Evolutionary conservation across 805 yeast species (phyloP).

Genomic region (Grigorovia yakushimaensis): DNA sequence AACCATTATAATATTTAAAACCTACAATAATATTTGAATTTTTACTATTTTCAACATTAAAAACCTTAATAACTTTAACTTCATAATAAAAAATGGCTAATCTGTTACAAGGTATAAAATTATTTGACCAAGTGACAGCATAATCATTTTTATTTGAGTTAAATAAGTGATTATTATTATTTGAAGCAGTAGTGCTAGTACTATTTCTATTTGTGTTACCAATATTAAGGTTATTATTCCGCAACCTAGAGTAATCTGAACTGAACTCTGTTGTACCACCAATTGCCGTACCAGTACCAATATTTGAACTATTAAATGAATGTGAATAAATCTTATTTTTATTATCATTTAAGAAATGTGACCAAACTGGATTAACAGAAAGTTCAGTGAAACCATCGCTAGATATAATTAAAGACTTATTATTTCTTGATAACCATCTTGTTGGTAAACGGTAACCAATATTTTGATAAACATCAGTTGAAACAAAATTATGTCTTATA

Average conservation of each 20-base stretch:
- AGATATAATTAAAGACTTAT: slow-evolving; percentile 18
- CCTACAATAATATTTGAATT: slow-evolving; percentile 24
- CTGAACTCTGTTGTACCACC: not conserved
- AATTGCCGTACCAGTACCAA: not conserved
- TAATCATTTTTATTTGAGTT: slow-evolving; percentile 16
- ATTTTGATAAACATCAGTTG: slow-evolving; percentile 17
- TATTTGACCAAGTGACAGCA: slow-evolving; percentile 24
- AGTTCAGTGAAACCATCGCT: slow-evolving; percentile 20
- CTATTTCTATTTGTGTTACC: not conserved
- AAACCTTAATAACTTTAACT: slow-evolving; percentile 17
- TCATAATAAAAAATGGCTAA: slow-evolving; percentile 26
- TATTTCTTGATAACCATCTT: slow-evolving; percentile 20
- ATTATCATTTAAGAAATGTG: slow-evolving; percentile 1
- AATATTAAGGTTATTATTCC: slow-evolving; percentile 6
- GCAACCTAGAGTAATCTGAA: slow-evolving; percentile 10
- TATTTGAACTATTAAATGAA: not conserved
- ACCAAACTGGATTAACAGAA: slow-evolving; percentile 22
- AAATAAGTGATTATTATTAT: slow-evolving; percentile 1
- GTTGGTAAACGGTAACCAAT: slow-evolving; percentile 24
- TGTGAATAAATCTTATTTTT: not conserved
- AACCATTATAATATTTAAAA: slow-evolving; percentile 11
- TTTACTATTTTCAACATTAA: slow-evolving; percentile 20
- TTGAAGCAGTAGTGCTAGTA: slow-evolving; percentile 6
- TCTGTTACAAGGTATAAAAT: slow-evolving; percentile 13
- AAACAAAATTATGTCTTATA: slow-evolving; percentile 8